Evolutionary conservation across 345 rosid genomes (phyloP), one percentile per base, ranked within the genome.

Genomic region (Brassica rapa): DNA sequence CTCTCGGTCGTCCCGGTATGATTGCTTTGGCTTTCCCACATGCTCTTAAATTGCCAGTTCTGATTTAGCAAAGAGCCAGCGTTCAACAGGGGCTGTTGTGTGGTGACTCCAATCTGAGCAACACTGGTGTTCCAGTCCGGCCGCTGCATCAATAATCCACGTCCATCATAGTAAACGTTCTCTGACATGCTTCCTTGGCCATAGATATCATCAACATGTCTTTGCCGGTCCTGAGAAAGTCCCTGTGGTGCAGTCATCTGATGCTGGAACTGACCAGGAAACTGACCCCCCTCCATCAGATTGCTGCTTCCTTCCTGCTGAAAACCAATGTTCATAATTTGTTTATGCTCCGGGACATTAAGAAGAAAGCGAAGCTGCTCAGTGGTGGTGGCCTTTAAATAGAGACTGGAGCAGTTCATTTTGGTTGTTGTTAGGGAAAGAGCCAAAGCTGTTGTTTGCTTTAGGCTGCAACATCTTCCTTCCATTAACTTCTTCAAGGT

Each of bases 361-460:
- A 91, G 88, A 53, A 95, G 76, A 60, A 94, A 89, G 46, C 91
- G 99, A 74, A 95, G 97, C 68, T 89, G 85, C 77, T 93, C 98
- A 57, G 77, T 76, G 73, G 71, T 79, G 73, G 71, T 79, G 95
- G 69, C 86, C 86, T 79, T 85, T 90, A 77, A 91, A 88, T 49
- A 95, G 68, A 51, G 97, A 93, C 51, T 90, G 99, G 72, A 95
- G 97, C 51, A 93, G 83, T 75, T 93, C 97, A 83, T 83, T 93
- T 46, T 84, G 86, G 74, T 86, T 90, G 71, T 81, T 89, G 82
- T 81, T 84, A 63, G 87, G 85, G 84, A 84, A 91, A 46, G 93
- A 80, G 63, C 78, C 80, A 77, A 86, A 86, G 73, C 81, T 85
- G 77, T 80, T 88, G 66, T 81, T 75, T 64, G 86, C 59, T 71